Evolutionary conservation across 352 stramenopile genomes (phyloP).

Genomic region (Globisporangium camurandrum): DNA sequence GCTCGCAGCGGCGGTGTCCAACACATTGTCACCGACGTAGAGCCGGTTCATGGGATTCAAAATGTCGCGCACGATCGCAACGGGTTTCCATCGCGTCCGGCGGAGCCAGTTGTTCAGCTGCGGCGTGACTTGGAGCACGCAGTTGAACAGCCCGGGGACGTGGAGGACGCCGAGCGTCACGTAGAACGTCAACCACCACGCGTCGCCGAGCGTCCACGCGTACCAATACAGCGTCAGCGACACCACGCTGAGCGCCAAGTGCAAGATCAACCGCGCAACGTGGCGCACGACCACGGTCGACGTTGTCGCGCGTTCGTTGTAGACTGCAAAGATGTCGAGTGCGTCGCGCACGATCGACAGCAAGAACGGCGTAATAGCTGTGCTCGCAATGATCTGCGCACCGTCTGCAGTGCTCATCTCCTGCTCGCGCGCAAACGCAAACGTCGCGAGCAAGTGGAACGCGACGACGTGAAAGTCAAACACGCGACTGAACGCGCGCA

Average conservation of each 20-base stretch:
- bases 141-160: slow-evolving; percentile 63
- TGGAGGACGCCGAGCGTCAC: slow-evolving; percentile 43
- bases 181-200: slow-evolving; percentile 70
- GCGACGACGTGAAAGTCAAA: slow-evolving; percentile 97
- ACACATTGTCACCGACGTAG: slow-evolving; percentile 95
- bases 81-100: slow-evolving; percentile 47
- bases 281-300: slow-evolving; percentile 78
- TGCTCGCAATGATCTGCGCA: slow-evolving; percentile 83
- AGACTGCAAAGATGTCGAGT: slow-evolving; percentile 88
- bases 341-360: slow-evolving; percentile 86
- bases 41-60: slow-evolving; percentile 95
- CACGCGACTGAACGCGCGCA: slow-evolving; percentile 93
- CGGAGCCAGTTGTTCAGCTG: slow-evolving; percentile 79
- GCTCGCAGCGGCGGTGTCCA: slow-evolving; percentile 89
- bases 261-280: slow-evolving; percentile 74
- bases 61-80: slow-evolving; percentile 67
- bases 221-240: slow-evolving; percentile 80
- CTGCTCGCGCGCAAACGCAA: slow-evolving; percentile 90
- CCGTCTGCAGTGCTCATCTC: slow-evolving; percentile 86
- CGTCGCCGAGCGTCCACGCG: slow-evolving; percentile 48
- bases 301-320: slow-evolving; percentile 42
- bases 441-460: slow-evolving; percentile 92
- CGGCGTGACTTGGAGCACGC: slow-evolving; percentile 68
- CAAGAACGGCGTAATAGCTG: slow-evolving; percentile 88
- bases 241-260: slow-evolving; percentile 49